Conservation (phyloP, 441 rosid genomes). For the Syzygium malaccense region DNA sequence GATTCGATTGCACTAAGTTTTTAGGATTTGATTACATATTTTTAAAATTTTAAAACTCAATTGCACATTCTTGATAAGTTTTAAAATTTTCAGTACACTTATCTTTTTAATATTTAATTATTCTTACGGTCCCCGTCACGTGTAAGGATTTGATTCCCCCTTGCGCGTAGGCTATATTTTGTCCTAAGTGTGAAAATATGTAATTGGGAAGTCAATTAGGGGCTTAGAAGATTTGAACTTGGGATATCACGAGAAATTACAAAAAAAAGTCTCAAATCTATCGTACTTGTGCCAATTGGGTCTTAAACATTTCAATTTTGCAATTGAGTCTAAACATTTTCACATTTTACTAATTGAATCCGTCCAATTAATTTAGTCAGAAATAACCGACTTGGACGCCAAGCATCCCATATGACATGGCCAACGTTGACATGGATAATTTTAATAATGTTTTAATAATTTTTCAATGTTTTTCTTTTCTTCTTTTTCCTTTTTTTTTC, state of each 20-base stretch:
- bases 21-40: too few relatives aligned
- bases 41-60: too few relatives aligned
- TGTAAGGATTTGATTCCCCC: too few relatives aligned
- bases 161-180: too few relatives aligned
- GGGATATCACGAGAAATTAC: not conserved
- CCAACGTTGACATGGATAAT: accelerated
- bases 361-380: accelerated
- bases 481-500: accelerated
- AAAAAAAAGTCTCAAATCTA: too few relatives aligned
- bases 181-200: not conserved
- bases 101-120: too few relatives aligned
- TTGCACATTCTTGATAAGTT: too few relatives aligned
- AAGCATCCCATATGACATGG: accelerated
- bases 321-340: too few relatives aligned
- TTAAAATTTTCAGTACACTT: too few relatives aligned
- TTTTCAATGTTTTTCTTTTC: accelerated
- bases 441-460: too few relatives aligned
- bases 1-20: too few relatives aligned
- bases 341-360: accelerated
- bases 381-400: accelerated
- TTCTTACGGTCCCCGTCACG: too few relatives aligned
- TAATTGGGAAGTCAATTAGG: not conserved
- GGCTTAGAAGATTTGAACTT: not conserved
- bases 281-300: accelerated
- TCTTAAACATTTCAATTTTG: accelerated